Percentiles rank a stretch among this genome's conserved stretches.
These are phyloP conservation scores for Proliferodiscus dingleyae DNA, from an alignment of 2,329 filamentous ascomycete genomes.

Conservation along the genomic window DNA sequence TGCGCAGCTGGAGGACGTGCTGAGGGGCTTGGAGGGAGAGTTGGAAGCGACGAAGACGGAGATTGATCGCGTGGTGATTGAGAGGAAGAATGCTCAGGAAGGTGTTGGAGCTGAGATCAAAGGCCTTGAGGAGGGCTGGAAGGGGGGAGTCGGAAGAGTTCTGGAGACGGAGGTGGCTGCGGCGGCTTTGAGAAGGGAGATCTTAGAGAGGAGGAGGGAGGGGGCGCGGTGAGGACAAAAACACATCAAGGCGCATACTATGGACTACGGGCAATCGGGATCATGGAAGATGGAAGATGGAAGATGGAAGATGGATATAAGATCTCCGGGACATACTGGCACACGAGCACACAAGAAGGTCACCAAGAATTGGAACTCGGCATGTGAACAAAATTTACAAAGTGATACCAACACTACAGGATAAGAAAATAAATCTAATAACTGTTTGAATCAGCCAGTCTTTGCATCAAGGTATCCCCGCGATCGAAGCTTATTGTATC, in stretches of 20 bases:
- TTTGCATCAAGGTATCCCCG: slow-evolving; percentile 28
- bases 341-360: too few species aligned
- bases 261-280: too few species aligned
- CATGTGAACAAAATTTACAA: too few species aligned
- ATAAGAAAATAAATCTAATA: not conserved
- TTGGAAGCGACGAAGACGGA: slow-evolving; percentile 62
- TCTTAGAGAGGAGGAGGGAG: slow-evolving; percentile 57
- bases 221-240: slow-evolving; percentile 19
- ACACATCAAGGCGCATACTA: too few species aligned
- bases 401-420: not conserved
- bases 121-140: slow-evolving; percentile 74
- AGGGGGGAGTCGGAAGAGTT: slow-evolving; percentile 68
- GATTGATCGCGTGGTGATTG: slow-evolving; percentile 68
- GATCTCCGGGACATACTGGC: too few species aligned
- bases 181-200: slow-evolving; percentile 63
- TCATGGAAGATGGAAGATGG: not conserved
- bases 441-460: slow-evolving; percentile 20
- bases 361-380: too few species aligned
- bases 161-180: slow-evolving; percentile 84
- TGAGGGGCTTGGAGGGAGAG: slow-evolving; percentile 68
- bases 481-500: slow-evolving; percentile 23
- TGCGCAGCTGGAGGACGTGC: slow-evolving; percentile 67
- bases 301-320: not conserved
- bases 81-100: slow-evolving; percentile 66
- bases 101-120: slow-evolving; percentile 67